Evolutionary conservation across 2,329 filamentous ascomycete species (phyloP).

Genomic region (Fulvia fulva): DNA sequence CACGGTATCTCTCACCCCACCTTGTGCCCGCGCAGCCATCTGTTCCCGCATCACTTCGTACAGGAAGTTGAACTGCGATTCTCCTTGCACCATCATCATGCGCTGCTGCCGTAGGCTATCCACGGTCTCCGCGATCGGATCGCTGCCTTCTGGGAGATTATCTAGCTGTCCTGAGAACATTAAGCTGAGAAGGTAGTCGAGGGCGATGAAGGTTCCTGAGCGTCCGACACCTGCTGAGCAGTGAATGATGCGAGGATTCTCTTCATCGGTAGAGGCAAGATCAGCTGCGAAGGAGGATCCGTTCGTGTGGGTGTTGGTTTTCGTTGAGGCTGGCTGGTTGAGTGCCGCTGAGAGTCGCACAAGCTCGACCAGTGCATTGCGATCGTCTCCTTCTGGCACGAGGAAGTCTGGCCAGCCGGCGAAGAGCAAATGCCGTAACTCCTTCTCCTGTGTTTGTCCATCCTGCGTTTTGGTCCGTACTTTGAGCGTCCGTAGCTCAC

Average conservation of each 20-base stretch:
- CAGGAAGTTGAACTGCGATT: constrained; percentile 78
- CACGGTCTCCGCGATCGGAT: constrained; percentile 75
- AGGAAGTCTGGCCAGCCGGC: constrained; percentile 87
- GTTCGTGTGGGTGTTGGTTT: constrained; percentile 13
- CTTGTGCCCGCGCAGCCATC: constrained; percentile 34
- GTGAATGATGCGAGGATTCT: constrained; percentile 68
- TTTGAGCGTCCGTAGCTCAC: constrained; percentile 69
- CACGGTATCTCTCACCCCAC: neutral
- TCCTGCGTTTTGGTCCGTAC: constrained; percentile 41
- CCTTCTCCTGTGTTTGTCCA: constrained; percentile 49
- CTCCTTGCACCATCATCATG: constrained; percentile 92
- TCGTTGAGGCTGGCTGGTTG: constrained; percentile 38
- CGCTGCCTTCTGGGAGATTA: constrained; percentile 45
- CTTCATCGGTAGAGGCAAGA: constrained; percentile 25
- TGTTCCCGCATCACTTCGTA: constrained; percentile 78
- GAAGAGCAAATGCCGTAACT: constrained; percentile 81
- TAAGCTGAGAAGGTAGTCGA: constrained; percentile 87
- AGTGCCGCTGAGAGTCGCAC: constrained; percentile 62
- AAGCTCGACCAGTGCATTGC: constrained; percentile 64
- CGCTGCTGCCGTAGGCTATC: constrained; percentile 79
- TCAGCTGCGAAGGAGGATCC: constrained; percentile 26
- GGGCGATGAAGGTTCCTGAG: constrained; percentile 89
- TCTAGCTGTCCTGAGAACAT: constrained; percentile 69
- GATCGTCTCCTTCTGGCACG: constrained; percentile 66
- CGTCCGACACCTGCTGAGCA: constrained; percentile 87